Evolutionary conservation across 2,329 filamentous ascomycete genomes (phyloP).

Genomic region (Diaporthe aspalathi): DNA sequence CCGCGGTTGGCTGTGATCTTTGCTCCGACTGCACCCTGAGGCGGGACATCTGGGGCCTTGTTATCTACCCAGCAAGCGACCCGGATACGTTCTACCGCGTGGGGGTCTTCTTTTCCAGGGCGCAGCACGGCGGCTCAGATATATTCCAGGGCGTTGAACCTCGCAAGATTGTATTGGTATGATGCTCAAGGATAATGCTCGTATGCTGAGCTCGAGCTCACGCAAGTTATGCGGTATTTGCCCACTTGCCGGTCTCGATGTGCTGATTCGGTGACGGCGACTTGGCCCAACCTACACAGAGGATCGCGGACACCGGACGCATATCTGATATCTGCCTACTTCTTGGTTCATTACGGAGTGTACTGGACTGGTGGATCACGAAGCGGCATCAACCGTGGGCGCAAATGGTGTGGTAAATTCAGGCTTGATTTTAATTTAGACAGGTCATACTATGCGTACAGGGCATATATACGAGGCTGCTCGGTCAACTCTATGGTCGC

Average conservation of each 20-base stretch:
- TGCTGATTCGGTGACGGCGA: no score
- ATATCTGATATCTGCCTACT: no score
- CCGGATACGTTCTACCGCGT: background rate
- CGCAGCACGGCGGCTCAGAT: background rate
- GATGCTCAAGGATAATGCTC: background rate
- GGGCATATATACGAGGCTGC: slow-evolving; percentile 19
- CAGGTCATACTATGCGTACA: background rate
- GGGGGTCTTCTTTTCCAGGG: background rate
- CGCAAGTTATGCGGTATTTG: background rate
- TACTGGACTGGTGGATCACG: no score
- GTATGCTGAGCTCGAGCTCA: background rate
- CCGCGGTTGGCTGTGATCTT: background rate
- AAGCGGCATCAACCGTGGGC: no score
- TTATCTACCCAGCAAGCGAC: background rate
- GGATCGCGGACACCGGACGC: no score
- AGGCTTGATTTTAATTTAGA: slow-evolving; percentile 2
- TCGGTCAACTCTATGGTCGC: background rate
- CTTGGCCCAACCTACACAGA: no score
- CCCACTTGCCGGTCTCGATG: background rate
- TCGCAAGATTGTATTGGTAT: background rate
- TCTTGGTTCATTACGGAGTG: background rate
- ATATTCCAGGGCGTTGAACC: background rate
- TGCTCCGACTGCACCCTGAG: background rate
- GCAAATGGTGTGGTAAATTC: background rate
- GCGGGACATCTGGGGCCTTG: slow-evolving; percentile 9